Evolutionary conservation across 202 grass and related monocot genomes (phyloP).

Genomic region (Elaeis oleifera): DNA sequence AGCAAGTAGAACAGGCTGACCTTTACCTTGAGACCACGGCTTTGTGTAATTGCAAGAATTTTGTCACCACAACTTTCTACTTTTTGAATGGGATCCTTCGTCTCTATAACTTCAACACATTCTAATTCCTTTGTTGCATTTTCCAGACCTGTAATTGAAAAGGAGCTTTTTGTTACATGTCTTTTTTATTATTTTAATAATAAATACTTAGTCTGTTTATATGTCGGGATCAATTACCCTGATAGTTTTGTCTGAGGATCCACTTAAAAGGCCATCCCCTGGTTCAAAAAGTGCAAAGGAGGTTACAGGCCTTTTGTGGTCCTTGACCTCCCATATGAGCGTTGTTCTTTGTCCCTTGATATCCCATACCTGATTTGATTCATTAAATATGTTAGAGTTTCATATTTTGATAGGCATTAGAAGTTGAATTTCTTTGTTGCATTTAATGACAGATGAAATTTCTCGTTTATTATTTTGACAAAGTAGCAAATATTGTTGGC

Average conservation of each 20-base stretch:
- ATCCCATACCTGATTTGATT: slow-evolving; percentile 73
- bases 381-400: neutral
- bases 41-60: slow-evolving; percentile 59
- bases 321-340: slow-evolving; percentile 69
- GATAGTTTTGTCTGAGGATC: slow-evolving; percentile 89
- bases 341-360: slow-evolving; percentile 72
- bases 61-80: slow-evolving; percentile 53
- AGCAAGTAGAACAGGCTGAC: too few species aligned
- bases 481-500: too few species aligned
- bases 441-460: too few species aligned
- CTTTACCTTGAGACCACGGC: slow-evolving; percentile 55
- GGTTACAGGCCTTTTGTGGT: slow-evolving; percentile 72
- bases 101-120: slow-evolving; percentile 74
- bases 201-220: neutral
- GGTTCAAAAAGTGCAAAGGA: slow-evolving; percentile 70
- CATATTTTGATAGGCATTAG: too few species aligned
- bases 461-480: too few species aligned
- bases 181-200: neutral
- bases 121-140: slow-evolving; percentile 71
- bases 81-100: slow-evolving; percentile 71
- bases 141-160: slow-evolving; percentile 65
- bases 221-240: slow-evolving; percentile 46
- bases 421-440: too few species aligned
- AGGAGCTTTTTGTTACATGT: neutral
- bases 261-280: slow-evolving; percentile 73